A percentile compares a stretch with the other conserved stretches of the same genome.
Conservation (phyloP, 192 early-diverging fungal species). For the Podila epigama region DNA sequence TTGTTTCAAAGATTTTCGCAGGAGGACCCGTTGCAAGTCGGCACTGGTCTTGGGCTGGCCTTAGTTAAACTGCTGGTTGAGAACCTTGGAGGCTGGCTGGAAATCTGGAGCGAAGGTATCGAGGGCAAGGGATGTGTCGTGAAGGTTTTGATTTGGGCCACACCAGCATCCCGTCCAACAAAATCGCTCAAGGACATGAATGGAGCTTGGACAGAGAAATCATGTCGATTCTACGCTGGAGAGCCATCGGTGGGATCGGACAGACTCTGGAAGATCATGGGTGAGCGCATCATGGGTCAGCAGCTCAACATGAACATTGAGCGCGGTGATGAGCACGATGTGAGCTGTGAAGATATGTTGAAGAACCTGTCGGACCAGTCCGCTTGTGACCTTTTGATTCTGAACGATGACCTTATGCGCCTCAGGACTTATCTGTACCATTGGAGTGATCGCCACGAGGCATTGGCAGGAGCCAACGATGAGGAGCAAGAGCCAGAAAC, state of each 20-base stretch:
- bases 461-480: background rate
- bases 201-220: conserved; percentile 25
- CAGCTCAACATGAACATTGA: conserved; percentile 40
- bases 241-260: conserved; percentile 25
- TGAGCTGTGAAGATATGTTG: conserved; percentile 25
- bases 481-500: conserved; percentile 1
- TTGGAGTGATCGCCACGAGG: conserved; percentile 20
- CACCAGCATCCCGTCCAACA: conserved; percentile 6
- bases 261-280: conserved; percentile 37
- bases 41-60: conserved; percentile 57
- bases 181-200: conserved; percentile 26
- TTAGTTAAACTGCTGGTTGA: conserved; percentile 53
- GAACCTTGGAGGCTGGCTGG: conserved; percentile 53
- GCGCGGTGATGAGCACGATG: conserved; percentile 20
- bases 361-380: conserved; percentile 15
- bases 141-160: conserved; percentile 43
- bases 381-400: conserved; percentile 26
- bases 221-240: conserved; percentile 31
- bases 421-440: conserved; percentile 25
- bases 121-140: conserved; percentile 44
- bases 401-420: conserved; percentile 33
- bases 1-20: conserved; percentile 59
- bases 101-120: conserved; percentile 50
- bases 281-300: conserved; percentile 39
- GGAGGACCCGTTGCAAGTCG: conserved; percentile 56